Evolutionary conservation across 202 grass and related monocot species (phyloP), one percentile per base, ranked within the genome.

Genomic region (Saccharum hybrid): DNA sequence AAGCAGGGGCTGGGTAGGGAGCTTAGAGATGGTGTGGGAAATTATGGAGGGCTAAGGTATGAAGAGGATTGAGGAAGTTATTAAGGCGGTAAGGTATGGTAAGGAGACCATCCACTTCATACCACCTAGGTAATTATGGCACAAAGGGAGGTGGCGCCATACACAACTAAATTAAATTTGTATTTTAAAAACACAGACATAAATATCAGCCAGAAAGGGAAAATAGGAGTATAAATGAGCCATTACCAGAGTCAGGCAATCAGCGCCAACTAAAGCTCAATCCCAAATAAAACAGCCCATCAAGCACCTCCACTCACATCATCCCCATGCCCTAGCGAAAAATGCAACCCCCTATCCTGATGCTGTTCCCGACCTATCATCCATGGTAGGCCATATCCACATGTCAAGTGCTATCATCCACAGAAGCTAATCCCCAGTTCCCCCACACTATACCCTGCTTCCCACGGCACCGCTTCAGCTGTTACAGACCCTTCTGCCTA

Each of bases 101-200:
- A 28, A 69, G 68, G 68, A 46, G 40, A 43, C 40, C 39, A 12
- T 4, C 21, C 40, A 62, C 40, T 12, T 42, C 11, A 26, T 71
- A 48, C 22, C 69, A 51, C 42, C 42, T 51, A 72, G 26, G 42
- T 2, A 51, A 0, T 73, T 73, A 73, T 51, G 70, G 45, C 41
- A n/a, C 6, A 16, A 73, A 46, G 43, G 30, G 70, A 51, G 70
- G 43, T 28, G 1, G 14, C 23, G 8, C 26, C 43, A 19, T 31
- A 73, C 43, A 73, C 7, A 34, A 72, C 28, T 34, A 73, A 72
- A 72, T 51, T 51, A 72, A 72, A 73, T 73, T 51, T 51, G 43
- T 31, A 33, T 51, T 51, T 73, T 11, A 73, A 73, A 51, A 34
- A 1, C 26, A 73, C 7, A 73, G 2, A 45, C 22, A 51, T 73